Base-by-base conservation (phyloP, 139 green algal genomes). In the Chlorella sp. region DNA sequence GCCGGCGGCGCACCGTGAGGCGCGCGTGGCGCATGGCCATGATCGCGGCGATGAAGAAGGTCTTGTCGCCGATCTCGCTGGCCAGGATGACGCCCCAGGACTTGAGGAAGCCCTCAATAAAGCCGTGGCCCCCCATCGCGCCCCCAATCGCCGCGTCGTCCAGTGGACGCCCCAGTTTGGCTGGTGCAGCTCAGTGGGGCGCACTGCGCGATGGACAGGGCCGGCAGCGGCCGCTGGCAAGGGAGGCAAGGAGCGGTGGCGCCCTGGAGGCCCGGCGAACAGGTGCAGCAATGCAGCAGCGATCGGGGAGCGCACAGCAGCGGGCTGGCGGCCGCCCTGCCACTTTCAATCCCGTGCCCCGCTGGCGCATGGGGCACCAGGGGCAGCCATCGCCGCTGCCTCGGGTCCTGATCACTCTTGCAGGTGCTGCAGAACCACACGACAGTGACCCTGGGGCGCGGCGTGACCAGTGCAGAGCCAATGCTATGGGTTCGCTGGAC, bases 31-130 rank as follows among this genome's bases (percentile, higher is more conserved):
- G 81, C 95, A 98, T 98, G 3, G 96, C 96, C 92, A 99, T 94
- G 26, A 99, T 82, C 7, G 95, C 93, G 20, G 96, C 96, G 39
- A 99, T 98, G 88, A 99, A 98, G 86, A 99, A 99, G 1, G 97
- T 99, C 85, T 99, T 98, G 90, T 99, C 97, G 0, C 97, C 91
- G 36, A 94, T 94, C 67, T 94, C 91, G 26, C 85, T 91, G 9
- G 89, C 86, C 63, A 93, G 32, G 39, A 93, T 94, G 56, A 94
- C 89, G 11, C 89, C 89, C 91, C 91, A 94, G 60, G 87, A 92
- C 51, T 93, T 94, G 38, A 94, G 71, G 36, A 94, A 94, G 34
- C 89, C 91, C 81, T 92, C 83, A 13, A 87, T 18, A 39, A 90
- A 90, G n/a, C 55, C 72, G n/a, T n/a, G 36, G 39, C 80, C 80